Evolutionary conservation across 2,329 filamentous ascomycete genomes (phyloP), one percentile per base, ranked within the genome.

Genomic region (Chaetomiaceae sp.): DNA sequence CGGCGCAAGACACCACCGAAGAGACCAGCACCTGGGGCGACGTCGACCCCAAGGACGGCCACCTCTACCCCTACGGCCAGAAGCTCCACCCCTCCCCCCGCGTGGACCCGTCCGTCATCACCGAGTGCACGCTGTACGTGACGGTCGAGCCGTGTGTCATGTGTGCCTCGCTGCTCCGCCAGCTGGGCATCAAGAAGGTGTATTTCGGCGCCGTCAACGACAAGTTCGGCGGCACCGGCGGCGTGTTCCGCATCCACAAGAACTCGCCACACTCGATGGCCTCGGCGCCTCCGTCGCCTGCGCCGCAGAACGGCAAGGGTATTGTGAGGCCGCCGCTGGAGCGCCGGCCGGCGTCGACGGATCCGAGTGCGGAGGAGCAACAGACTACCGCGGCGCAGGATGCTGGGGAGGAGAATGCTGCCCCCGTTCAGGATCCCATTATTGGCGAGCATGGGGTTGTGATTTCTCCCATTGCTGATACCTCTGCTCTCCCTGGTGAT

Each of bases 111-210:
- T 79, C 78, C 12, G 81, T 92, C 58, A 77, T 97, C 61, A 76
- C 75, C 36, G 82, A 91, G 59, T 80, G 79, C 62, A 87, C 84
- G 9, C 82, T 99, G 47, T 99, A 99, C 70, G 94, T 99, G 45
- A 99, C 94, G 0, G 92, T 99, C 50, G 95, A 99, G 72, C 94
- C 94, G 4, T 99, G 94, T 70, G 90, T 99, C 73, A 99, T 99
- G 94, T 99, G 94, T 68, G 94, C 94, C 12, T 95, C 91, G 6
- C 83, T 95, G 49, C 79, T 99, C 47, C 84, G 91, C 47, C 95
- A 99, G 71, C 86, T 95, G 60, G 82, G 84, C 14, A 91, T 99
- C 70, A 83, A 87, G 58, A 87, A 87, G 61, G 94, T 99, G 29
- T 97, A 92, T 70, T 99, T 94, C 70, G 95, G 94, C 4, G 95